Percentiles rank a stretch among this genome's conserved stretches.
Evolutionary conservation across 768 basidiomycete genomes (phyloP).

Genomic region (Psilocybe cyanescens): DNA sequence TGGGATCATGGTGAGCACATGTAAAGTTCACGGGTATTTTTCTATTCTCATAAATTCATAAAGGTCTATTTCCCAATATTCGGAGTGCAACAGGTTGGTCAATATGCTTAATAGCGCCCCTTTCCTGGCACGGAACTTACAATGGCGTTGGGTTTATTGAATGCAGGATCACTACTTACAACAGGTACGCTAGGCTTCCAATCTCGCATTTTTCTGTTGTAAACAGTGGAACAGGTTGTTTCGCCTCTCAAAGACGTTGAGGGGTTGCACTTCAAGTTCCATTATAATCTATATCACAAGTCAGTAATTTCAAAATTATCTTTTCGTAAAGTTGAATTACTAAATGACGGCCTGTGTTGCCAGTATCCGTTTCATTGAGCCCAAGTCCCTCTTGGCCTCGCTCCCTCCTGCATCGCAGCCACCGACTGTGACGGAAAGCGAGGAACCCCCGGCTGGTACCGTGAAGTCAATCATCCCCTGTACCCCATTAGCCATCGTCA

Average conservation of each 20-base stretch:
- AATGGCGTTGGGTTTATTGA: conserved; percentile 1
- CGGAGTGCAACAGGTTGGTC: conserved; percentile 80
- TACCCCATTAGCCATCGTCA: conserved; percentile 96
- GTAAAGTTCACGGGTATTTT: not conserved
- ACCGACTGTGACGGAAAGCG: conserved; percentile 42
- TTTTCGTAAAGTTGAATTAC: not conserved
- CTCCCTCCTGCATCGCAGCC: conserved; percentile 43
- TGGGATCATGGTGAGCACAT: conserved; percentile 86
- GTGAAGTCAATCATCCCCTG: conserved; percentile 98
- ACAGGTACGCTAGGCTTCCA: conserved; percentile 55
- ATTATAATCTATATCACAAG: conserved; percentile 96
- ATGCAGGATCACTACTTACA: conserved; percentile 93
- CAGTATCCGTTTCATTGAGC: conserved; percentile 92
- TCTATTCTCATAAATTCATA: conserved; percentile 8
- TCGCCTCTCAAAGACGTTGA: conserved; percentile 98
- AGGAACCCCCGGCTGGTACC: conserved; percentile 78
- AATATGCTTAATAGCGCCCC: conserved; percentile 3
- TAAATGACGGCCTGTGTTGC: too few relatives aligned
- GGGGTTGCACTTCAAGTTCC: conserved; percentile 95
- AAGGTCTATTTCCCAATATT: conserved; percentile 98
- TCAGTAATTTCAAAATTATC: conserved; percentile 34
- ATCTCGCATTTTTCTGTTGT: not conserved
- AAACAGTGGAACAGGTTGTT: conserved; percentile 62
- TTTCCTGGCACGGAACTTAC: not conserved
- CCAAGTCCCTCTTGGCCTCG: conserved; percentile 63